Evolutionary conservation across 1,284 basidiomycete genomes (phyloP).

Genomic region (Ganoderma boninense): DNA sequence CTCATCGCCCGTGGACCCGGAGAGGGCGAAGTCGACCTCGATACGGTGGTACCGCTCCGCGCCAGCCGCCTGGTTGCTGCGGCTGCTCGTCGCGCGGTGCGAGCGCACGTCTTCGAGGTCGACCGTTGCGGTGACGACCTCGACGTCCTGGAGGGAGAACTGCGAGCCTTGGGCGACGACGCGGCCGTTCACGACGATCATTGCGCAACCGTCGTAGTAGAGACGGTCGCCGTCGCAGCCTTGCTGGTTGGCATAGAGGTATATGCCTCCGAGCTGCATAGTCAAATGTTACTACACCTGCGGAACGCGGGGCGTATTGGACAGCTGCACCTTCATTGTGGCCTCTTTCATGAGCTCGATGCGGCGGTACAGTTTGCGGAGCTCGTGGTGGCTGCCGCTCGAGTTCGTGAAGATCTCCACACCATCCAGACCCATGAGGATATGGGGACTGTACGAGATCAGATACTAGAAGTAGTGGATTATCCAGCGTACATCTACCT

Average conservation of each 20-base stretch:
- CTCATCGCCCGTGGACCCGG: constrained; percentile 75
- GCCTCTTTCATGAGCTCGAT: constrained; percentile 98
- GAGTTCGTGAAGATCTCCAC: constrained; percentile 99
- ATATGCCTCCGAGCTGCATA: constrained; percentile 89
- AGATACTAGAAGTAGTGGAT: background rate
- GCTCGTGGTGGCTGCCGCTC: constrained; percentile 96
- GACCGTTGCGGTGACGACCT: constrained; percentile 94
- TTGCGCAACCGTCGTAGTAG: constrained; percentile 97
- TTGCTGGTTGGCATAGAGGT: constrained; percentile 98
- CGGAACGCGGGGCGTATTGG: background rate
- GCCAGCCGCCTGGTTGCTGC: constrained; percentile 90
- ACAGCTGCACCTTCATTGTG: constrained; percentile 79
- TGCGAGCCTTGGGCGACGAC: constrained; percentile 96
- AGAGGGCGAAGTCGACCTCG: constrained; percentile 81
- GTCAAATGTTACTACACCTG: constrained; percentile 40
- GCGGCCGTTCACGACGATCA: constrained; percentile 95
- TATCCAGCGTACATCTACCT: constrained; percentile 60
- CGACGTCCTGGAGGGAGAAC: constrained; percentile 95
- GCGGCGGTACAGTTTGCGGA: constrained; percentile 91
- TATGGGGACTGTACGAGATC: constrained; percentile 79
- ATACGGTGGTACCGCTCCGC: constrained; percentile 81
- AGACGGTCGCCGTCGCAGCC: constrained; percentile 98
- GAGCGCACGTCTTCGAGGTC: constrained; percentile 96
- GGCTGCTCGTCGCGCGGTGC: constrained; percentile 82
- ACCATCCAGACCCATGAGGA: constrained; percentile 95